These are phyloP conservation scores for Chlorella sp. DNA, from an alignment of 139 green algal genomes.

Conservation along the genomic window DNA sequence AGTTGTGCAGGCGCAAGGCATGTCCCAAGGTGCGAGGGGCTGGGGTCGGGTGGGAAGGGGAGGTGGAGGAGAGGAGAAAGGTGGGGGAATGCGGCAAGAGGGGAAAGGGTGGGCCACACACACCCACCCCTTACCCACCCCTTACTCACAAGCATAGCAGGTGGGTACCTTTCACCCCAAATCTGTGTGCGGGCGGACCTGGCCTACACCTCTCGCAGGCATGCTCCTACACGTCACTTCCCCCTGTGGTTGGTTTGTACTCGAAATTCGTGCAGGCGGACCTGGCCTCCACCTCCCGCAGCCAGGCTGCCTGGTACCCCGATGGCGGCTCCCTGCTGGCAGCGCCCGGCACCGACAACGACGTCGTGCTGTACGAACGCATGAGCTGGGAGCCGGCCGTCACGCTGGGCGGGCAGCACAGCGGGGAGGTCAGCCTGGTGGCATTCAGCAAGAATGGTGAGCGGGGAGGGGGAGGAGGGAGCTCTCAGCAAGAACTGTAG, in stretches of 20 bases:
- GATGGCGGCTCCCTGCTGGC: conserved; percentile 76
- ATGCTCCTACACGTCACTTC: no score
- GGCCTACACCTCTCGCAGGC: no score
- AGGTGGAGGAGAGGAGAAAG: no score
- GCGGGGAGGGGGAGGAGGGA: background rate
- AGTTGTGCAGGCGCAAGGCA: conserved; percentile 36
- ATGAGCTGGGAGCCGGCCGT: conserved; percentile 63
- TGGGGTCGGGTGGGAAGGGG: background rate
- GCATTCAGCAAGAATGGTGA: conserved; percentile 84
- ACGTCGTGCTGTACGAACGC: conserved; percentile 72
- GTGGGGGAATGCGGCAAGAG: no score
- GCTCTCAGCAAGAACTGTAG: background rate
- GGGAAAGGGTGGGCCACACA: no score
- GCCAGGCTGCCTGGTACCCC: conserved; percentile 69
- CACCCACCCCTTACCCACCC: no score
- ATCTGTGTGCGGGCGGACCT: no score
- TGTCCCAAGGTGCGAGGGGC: conserved; percentile 42
- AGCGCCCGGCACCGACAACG: conserved; percentile 35
- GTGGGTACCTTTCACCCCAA: no score
- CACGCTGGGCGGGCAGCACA: conserved; percentile 54
- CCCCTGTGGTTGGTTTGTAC: no score
- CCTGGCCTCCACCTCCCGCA: conserved; percentile 21
- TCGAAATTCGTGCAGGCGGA: conserved; percentile 36
- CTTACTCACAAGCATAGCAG: no score
- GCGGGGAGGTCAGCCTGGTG: conserved; percentile 52